A percentile compares a stretch with the other conserved stretches of the same genome.
These are phyloP conservation scores for Botrytis byssoidea DNA, from an alignment of 2,329 filamentous ascomycete genomes.

Conservation along the genomic window DNA sequence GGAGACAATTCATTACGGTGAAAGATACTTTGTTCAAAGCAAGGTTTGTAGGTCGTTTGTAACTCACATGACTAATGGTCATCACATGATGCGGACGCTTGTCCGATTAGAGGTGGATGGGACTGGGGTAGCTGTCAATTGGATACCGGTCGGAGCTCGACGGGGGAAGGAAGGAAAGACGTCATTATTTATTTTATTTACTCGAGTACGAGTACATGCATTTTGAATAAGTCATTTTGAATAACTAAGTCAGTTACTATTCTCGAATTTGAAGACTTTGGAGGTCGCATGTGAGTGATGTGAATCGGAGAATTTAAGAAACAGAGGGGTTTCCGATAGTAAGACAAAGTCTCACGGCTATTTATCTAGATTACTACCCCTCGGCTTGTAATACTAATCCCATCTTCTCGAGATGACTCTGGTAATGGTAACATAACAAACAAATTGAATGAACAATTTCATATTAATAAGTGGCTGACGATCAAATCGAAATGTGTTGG, in stretches of 20 bases:
- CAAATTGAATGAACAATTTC: not conserved
- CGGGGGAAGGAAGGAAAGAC: not conserved
- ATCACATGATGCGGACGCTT: not conserved
- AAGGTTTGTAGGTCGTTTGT: not conserved
- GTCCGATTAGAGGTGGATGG: not conserved
- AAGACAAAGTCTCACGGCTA: not conserved
- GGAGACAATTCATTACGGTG: not conserved
- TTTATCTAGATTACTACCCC: not conserved
- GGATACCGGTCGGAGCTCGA: not conserved
- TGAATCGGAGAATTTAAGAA: not conserved
- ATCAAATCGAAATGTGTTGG: conserved; percentile 2
- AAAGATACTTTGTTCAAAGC: conserved; percentile 10
- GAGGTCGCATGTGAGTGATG: not conserved
- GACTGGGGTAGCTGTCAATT: not conserved
- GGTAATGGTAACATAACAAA: not conserved
- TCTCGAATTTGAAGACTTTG: not conserved
- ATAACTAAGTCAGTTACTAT: not conserved
- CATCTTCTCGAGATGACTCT: not conserved
- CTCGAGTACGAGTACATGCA: not conserved
- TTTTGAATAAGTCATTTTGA: not conserved
- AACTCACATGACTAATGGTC: not conserved
- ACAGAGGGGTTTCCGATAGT: not conserved
- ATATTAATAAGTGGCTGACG: not conserved
- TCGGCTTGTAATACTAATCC: not conserved
- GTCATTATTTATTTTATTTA: not conserved